Conservation (phyloP, 768 basidiomycete species). For the Pholiota molesta region DNA sequence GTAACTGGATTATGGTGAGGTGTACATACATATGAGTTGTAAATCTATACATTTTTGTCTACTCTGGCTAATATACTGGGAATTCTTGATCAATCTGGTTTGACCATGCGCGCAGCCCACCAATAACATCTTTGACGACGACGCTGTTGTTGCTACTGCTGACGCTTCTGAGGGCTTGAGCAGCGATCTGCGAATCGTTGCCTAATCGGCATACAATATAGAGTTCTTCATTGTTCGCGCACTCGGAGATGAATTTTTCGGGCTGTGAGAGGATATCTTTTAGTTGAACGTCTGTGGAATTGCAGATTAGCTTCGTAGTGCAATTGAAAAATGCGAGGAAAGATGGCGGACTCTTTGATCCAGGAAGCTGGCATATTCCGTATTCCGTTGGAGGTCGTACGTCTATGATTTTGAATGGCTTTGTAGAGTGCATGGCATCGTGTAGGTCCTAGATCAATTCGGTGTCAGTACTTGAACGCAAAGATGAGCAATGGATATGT, state of each 20-base stretch:
- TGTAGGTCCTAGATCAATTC: slow-evolving; percentile 51
- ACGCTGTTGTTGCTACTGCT: slow-evolving; percentile 23
- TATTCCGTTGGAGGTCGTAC: slow-evolving; percentile 82
- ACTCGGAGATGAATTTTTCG: slow-evolving; percentile 35
- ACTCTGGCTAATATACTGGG: slow-evolving; percentile 67
- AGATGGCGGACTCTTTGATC: slow-evolving; percentile 63
- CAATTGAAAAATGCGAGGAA: background rate
- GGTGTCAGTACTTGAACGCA: slow-evolving; percentile 1
- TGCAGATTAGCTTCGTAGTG: background rate
- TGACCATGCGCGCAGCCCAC: slow-evolving; percentile 84
- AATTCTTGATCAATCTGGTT: slow-evolving; percentile 72
- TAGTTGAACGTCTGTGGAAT: slow-evolving; percentile 72
- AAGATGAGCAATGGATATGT: slow-evolving; percentile 7
- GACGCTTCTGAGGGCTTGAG: slow-evolving; percentile 54
- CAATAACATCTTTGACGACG: slow-evolving; percentile 68
- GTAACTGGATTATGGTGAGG: background rate
- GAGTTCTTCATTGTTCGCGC: slow-evolving; percentile 29
- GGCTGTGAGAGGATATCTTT: slow-evolving; percentile 66
- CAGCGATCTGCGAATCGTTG: slow-evolving; percentile 93
- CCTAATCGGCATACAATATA: slow-evolving; percentile 85
- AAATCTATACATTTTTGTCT: background rate
- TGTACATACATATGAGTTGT: background rate
- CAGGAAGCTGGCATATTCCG: slow-evolving; percentile 81
- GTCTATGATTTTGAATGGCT: slow-evolving; percentile 60
- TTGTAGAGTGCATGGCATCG: slow-evolving; percentile 31